Percentiles rank a stretch among this genome's conserved stretches.
phyloP scores from a whole-genome alignment of 768 basidiomycete genomes.

The Amanita exitialis region DNA sequence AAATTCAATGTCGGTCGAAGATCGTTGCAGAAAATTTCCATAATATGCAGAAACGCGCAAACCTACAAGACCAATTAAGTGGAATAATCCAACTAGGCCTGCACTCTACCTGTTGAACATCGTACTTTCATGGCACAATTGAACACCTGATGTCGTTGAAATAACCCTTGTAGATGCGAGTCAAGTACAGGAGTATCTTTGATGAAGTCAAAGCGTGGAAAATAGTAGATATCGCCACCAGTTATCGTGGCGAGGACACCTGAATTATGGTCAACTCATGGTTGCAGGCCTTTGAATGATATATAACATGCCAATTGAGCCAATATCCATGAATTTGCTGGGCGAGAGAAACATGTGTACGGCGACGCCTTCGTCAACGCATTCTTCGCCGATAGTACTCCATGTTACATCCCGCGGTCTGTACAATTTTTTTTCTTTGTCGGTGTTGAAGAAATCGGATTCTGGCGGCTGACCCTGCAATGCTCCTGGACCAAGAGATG shows the following conservation, averaged over 20 bases:
- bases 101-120: conserved; percentile 62
- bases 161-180: conserved; percentile 68
- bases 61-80: conserved; percentile 25
- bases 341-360: conserved; percentile 86
- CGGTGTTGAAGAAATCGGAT: conserved; percentile 62
- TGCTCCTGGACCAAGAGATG: conserved; percentile 65
- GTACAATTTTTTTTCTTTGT: conserved; percentile 81
- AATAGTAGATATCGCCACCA: conserved; percentile 88
- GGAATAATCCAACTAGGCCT: background rate
- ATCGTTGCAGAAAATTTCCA: conserved; percentile 63
- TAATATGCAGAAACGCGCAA: conserved; percentile 55
- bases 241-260: conserved; percentile 62
- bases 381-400: conserved; percentile 79
- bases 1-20: conserved; percentile 67
- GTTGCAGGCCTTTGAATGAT: background rate
- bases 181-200: conserved; percentile 56
- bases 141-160: conserved; percentile 65
- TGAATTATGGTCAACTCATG: conserved; percentile 14
- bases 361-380: conserved; percentile 82
- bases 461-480: conserved; percentile 52
- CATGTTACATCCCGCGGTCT: conserved; percentile 69
- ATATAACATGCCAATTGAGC: conserved; percentile 56
- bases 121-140: conserved; percentile 76
- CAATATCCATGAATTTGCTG: conserved; percentile 73
- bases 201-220: conserved; percentile 73